Conservation (phyloP, 139 green algal genomes). For the Chlorella ohadii region DNA sequence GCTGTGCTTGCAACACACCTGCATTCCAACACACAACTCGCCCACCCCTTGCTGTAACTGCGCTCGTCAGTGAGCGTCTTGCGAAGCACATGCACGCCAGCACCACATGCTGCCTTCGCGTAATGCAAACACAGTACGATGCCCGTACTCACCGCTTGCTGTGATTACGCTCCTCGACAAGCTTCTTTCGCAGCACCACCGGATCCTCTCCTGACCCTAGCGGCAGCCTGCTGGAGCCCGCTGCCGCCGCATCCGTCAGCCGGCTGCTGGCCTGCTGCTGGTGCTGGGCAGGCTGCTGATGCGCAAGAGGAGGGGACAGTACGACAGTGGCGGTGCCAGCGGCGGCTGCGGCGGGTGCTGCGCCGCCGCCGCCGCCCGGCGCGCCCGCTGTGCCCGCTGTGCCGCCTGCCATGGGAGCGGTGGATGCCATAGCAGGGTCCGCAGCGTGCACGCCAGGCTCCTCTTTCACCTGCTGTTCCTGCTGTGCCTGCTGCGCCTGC, state of each 20-base stretch:
- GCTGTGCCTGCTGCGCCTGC: neutral
- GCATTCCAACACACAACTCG: no score
- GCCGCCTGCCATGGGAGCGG: neutral
- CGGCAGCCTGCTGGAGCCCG: neutral
- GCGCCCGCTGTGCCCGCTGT: neutral
- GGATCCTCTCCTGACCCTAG: neutral
- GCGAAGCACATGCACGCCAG: no score
- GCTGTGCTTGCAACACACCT: no score
- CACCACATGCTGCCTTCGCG: no score
- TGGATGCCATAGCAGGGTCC: no score
- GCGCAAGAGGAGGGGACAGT: neutral
- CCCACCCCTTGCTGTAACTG: no score
- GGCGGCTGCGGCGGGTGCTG: neutral
- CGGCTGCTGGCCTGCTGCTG: neutral
- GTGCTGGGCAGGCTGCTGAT: neutral
- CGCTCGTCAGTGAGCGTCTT: no score
- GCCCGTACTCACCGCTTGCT: neutral
- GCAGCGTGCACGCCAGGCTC: no score
- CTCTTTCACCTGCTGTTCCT: neutral
- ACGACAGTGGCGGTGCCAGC: neutral
- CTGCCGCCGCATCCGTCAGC: neutral
- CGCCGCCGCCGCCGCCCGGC: neutral
- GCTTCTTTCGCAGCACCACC: slow-evolving; percentile 5
- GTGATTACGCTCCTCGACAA: neutral
- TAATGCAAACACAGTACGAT: no score